A percentile compares a stretch with the other conserved stretches of the same genome.
These are phyloP conservation scores for Coemansia sp. DNA, from an alignment of 192 early-diverging fungal species.

Conservation along the genomic window DNA sequence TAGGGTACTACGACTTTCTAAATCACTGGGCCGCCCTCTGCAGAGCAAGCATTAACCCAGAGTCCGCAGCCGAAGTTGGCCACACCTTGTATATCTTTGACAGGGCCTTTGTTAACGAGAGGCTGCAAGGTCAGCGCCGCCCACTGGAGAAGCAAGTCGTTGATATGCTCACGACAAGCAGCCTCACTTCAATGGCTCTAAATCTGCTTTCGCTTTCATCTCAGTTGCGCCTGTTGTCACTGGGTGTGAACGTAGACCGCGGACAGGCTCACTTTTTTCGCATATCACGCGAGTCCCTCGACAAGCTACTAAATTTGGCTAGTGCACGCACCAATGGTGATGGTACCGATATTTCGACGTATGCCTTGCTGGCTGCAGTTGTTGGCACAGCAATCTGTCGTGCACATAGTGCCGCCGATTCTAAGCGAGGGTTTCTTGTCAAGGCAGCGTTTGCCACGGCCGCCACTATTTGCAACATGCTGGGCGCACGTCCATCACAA, in stretches of 20 bases:
- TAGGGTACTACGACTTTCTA: conserved; percentile 44
- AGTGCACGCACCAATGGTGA: background rate
- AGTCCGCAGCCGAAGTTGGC: background rate
- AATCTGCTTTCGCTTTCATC: conserved; percentile 13
- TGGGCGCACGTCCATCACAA: background rate
- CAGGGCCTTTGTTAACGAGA: background rate
- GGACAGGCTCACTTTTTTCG: conserved; percentile 32
- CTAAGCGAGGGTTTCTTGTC: background rate
- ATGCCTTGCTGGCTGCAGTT: conserved; percentile 30
- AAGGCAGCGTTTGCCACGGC: background rate
- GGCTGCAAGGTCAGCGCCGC: background rate
- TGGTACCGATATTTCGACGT: conserved; percentile 3
- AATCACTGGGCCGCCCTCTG: conserved; percentile 30
- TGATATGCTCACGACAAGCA: conserved; percentile 1
- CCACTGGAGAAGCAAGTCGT: conserved; percentile 1
- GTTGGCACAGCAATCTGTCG: conserved; percentile 17
- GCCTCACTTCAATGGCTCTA: conserved; percentile 1
- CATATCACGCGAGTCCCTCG: conserved; percentile 14
- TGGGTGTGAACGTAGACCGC: background rate
- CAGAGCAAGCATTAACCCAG: background rate
- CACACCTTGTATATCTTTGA: conserved; percentile 14
- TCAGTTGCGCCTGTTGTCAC: conserved; percentile 16
- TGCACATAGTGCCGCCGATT: background rate
- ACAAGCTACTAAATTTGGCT: conserved; percentile 8
- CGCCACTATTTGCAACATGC: background rate